phyloP scores from a whole-genome alignment of 2,329 filamentous ascomycete species.

The Colletotrichum aenigma region DNA sequence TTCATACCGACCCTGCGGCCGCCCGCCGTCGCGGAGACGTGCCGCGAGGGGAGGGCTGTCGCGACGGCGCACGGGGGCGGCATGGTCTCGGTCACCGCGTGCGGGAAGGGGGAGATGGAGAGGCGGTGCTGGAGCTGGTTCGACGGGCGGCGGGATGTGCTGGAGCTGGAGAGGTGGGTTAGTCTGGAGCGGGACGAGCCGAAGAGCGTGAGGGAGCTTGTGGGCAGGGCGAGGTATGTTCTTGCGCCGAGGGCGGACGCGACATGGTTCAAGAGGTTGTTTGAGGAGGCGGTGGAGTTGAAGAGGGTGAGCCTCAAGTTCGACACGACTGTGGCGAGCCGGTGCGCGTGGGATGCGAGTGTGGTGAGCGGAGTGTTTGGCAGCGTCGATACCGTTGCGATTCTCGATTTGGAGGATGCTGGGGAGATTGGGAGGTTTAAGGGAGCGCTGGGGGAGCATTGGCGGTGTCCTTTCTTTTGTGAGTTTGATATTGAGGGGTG shows the following conservation, averaged over 20 bases:
- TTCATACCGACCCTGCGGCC: neutral
- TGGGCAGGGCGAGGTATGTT: neutral
- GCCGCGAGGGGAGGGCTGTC: constrained; percentile 6
- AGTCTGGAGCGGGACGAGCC: neutral
- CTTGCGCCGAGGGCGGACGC: constrained; percentile 7
- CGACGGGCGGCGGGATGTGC: neutral
- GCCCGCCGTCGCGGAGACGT: neutral
- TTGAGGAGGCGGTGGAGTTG: neutral
- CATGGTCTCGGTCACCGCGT: neutral
- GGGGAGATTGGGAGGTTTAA: neutral
- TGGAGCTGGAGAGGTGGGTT: constrained; percentile 10
- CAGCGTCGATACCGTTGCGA: neutral
- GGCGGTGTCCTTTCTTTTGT: constrained; percentile 9
- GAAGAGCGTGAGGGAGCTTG: neutral
- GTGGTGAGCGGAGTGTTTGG: neutral
- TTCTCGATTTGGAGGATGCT: constrained; percentile 2
- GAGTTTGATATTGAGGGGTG: constrained; percentile 12
- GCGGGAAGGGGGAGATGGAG: neutral
- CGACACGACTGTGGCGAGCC: neutral
- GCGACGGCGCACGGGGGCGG: neutral
- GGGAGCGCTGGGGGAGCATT: neutral
- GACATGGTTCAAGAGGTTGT: constrained; percentile 2
- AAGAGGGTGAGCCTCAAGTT: neutral
- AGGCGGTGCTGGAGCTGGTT: constrained; percentile 2
- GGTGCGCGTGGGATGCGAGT: neutral